These are phyloP conservation scores for Syzygium grande DNA, from an alignment of 345 rosid genomes.

Conservation along the genomic window DNA sequence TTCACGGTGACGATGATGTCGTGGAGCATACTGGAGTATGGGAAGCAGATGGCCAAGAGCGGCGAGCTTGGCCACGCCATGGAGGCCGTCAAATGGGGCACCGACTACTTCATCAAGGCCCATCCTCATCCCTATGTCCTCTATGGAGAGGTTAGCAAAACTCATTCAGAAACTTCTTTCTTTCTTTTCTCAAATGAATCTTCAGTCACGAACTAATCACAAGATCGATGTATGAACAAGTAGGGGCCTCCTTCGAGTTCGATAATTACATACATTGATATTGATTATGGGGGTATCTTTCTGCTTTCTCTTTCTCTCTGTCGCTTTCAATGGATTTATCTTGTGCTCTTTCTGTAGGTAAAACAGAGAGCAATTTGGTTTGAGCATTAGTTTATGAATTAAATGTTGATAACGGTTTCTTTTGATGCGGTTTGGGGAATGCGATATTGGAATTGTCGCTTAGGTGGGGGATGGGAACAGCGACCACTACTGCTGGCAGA, in stretches of 20 bases:
- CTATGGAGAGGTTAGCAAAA: constrained; percentile 21
- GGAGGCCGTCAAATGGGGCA: constrained; percentile 42
- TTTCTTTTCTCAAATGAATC: neutral
- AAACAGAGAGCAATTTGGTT: neutral
- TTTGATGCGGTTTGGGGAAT: neutral
- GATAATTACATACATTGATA: neutral
- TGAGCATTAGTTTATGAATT: neutral
- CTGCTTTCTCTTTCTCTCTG: neutral
- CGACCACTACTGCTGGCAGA: constrained; percentile 49
- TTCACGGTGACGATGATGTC: constrained; percentile 45
- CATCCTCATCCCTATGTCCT: constrained; percentile 28
- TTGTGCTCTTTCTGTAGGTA: neutral
- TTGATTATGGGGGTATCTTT: neutral
- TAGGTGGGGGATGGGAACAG: constrained; percentile 46
- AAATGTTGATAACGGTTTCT: neutral
- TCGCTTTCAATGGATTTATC: neutral
- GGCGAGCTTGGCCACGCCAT: constrained; percentile 35
- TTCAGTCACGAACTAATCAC: neutral
- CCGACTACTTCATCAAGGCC: constrained; percentile 48
- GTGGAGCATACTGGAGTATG: constrained; percentile 40
- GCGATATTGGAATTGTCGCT: neutral
- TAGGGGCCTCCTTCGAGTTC: no score
- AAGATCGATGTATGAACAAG: neutral
- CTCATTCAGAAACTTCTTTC: neutral
- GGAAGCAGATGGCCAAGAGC: constrained; percentile 21